phyloP scores from a whole-genome alignment of 2,329 filamentous ascomycete species.

The Xylariaceae sp. region DNA sequence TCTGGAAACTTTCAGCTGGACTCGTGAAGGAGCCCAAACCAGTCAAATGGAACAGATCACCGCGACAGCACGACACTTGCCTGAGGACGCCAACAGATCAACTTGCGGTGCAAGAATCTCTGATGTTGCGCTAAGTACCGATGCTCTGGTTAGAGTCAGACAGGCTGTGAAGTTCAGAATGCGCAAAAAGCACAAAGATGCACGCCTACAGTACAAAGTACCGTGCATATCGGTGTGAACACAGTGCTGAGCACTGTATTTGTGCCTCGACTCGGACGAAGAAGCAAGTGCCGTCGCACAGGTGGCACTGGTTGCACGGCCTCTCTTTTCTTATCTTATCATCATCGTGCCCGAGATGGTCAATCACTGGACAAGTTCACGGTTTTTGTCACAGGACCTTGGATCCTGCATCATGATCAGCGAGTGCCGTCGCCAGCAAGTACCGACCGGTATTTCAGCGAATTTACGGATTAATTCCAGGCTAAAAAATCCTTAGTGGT shows the following conservation, averaged over 20 bases:
- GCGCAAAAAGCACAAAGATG: too few species aligned
- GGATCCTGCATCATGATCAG: not conserved
- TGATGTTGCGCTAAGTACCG: not conserved
- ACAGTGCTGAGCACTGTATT: not conserved
- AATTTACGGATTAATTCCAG: not conserved
- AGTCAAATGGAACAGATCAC: too few species aligned
- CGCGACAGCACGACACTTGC: too few species aligned
- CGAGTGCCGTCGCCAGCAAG: not conserved
- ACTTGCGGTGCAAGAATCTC: not conserved
- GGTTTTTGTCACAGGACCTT: not conserved
- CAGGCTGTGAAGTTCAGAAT: too few species aligned
- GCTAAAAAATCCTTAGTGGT: not conserved
- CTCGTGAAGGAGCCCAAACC: not conserved
- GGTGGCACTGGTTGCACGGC: not conserved
- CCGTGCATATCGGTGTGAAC: not conserved
- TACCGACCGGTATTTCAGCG: not conserved
- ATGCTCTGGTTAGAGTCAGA: too few species aligned
- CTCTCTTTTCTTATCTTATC: not conserved
- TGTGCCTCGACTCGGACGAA: not conserved
- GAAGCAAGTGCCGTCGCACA: too few species aligned
- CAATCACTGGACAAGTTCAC: too few species aligned
- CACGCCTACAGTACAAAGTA: too few species aligned
- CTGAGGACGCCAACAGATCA: not conserved
- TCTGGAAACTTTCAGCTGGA: not conserved
- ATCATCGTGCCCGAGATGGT: not conserved